Evolutionary conservation across 179 eudicot species (phyloP).

Genomic region (Beta lomatogona): DNA sequence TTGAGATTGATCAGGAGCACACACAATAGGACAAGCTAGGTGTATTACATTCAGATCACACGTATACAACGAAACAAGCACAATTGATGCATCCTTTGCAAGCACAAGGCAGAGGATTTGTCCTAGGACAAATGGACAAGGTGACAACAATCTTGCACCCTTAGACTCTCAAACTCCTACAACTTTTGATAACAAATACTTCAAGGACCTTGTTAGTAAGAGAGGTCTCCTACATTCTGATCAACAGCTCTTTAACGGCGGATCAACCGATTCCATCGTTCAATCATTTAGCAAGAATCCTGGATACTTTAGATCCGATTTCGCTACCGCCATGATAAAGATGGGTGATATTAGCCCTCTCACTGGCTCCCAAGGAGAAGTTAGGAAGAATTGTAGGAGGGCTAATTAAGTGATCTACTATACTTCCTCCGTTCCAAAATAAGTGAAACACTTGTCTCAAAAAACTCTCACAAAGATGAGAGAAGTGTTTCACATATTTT

Average conservation of each 20-base stretch:
- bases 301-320: constrained; percentile 33
- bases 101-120: constrained; percentile 29
- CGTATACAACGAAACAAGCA: constrained; percentile 30
- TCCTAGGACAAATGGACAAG: constrained; percentile 31
- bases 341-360: constrained; percentile 46
- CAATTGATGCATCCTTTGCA: constrained; percentile 22
- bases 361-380: constrained; percentile 33
- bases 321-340: constrained; percentile 43
- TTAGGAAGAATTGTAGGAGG: constrained; percentile 31
- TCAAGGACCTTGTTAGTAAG: constrained; percentile 33
- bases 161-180: constrained; percentile 44
- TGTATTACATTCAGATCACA: constrained; percentile 30
- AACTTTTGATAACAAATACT: constrained; percentile 49
- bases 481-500: no score
- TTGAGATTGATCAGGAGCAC: constrained; percentile 22
- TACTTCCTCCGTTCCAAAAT: no score
- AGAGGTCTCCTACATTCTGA: constrained; percentile 47
- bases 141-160: constrained; percentile 40
- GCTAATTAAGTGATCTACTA: constrained; percentile 21
- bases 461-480: no score
- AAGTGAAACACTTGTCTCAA: no score
- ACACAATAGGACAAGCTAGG: constrained; percentile 37
- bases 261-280: constrained; percentile 44
- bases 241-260: constrained; percentile 44
- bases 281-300: constrained; percentile 32